Conservation (phyloP, 1,284 basidiomycete species). For the Cryptococcus deneoformans region DNA sequence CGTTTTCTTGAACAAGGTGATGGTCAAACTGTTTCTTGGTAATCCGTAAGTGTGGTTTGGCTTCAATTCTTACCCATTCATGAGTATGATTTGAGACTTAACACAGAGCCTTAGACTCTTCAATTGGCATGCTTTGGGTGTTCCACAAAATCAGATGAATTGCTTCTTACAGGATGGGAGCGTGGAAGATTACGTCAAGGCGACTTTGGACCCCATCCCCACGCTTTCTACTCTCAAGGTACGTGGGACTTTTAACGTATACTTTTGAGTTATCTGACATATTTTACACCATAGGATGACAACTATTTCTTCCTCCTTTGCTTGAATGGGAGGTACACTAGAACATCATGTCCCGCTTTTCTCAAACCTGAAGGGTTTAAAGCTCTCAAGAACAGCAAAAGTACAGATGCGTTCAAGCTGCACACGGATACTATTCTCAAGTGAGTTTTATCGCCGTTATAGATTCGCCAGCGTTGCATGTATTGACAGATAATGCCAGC, state of each 20-base stretch:
- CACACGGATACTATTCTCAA: constrained; percentile 76
- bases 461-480: background rate
- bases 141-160: constrained; percentile 70
- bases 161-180: constrained; percentile 66
- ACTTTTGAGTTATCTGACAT: too few species aligned
- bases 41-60: constrained; percentile 47
- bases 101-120: constrained; percentile 53
- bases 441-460: constrained; percentile 50
- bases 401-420: constrained; percentile 64
- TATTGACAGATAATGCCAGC: constrained; percentile 39
- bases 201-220: constrained; percentile 64
- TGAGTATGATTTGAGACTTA: background rate
- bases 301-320: constrained; percentile 70
- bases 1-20: constrained; percentile 64
- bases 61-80: too few species aligned
- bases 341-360: constrained; percentile 68
- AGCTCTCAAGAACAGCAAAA: constrained; percentile 55
- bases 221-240: constrained; percentile 54
- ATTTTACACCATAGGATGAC: constrained; percentile 45
- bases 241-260: constrained; percentile 11
- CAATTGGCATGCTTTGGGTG: constrained; percentile 79
- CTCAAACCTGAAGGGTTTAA: constrained; percentile 67
- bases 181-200: constrained; percentile 59
- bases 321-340: constrained; percentile 64
- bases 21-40: constrained; percentile 60